Evolutionary conservation across 2,329 filamentous ascomycete species (phyloP), one percentile per base, ranked within the genome.

Genomic region (Thielaviopsis euricoi): DNA sequence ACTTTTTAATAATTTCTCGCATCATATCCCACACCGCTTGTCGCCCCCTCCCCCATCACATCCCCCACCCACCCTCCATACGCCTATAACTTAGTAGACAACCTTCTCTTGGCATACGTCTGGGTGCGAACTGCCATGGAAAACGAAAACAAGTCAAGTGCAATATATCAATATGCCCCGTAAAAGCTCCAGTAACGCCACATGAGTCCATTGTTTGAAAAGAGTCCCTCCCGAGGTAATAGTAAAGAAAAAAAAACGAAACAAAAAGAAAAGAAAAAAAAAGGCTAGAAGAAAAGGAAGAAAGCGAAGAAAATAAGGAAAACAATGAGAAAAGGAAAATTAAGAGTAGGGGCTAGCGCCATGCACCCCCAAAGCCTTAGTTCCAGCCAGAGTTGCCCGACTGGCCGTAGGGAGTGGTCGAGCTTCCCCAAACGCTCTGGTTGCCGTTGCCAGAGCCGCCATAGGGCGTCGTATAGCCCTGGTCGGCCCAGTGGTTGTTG

Each of bases 391-490:
- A 57, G 53, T 58, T 59, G n/a, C 61, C 60, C n/a, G 61, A 61
- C 25, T 60, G 57, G 15, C 77, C 77, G 53, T 76, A 76, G 1
- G 73, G 71, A 4, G 71, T 74, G 6, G 68, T 65, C 51, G 71
- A 78, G 54, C 69, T 76, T 40, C 75, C 80, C 80, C 86, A 90
- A 19, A 80, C 74, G 65, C 79, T 85, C 61, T 78, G 74, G 55
- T 72, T 76, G 23, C 79, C 79, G 22, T 73, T 73, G 63, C 70
- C 75, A 23, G 75, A 80, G 65, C 70, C 75, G 22, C 76, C 81
- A 64, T 83, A 87, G 0, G 85, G 82, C 9, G 85, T 87, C 10
- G 81, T 83, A 66, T 81, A 87, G 40, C 85, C 86, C 60, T 82
- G 78, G 50, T 79, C 78, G 62, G 79, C 76, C 73, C 80, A 82